Evolutionary conservation across 2,329 filamentous ascomycete genomes (phyloP).

Genomic region (Hypoxylon sp.): DNA sequence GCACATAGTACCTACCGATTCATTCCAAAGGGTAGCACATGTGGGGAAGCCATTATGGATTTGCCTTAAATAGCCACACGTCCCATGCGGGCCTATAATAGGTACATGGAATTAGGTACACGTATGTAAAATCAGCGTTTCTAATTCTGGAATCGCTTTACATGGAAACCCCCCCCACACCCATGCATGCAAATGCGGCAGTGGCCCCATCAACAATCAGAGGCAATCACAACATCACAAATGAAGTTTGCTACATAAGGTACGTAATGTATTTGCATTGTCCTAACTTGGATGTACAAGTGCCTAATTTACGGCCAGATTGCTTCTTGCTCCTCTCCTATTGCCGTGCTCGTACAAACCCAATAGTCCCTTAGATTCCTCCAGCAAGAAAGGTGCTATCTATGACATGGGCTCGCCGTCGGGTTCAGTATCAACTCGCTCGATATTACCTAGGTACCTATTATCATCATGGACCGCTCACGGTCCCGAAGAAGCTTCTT

Average conservation of each 20-base stretch:
- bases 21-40: background rate
- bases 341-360: background rate
- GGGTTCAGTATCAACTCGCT: background rate
- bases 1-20: too few relatives aligned
- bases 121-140: conserved; percentile 1
- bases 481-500: background rate
- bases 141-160: conserved; percentile 3
- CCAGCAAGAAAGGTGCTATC: background rate
- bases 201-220: background rate
- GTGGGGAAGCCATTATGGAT: background rate
- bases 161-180: conserved; percentile 2
- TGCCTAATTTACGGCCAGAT: background rate
- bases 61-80: background rate
- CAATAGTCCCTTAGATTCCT: background rate
- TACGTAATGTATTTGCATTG: background rate
- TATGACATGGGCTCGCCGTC: background rate
- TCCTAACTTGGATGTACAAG: background rate
- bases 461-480: background rate
- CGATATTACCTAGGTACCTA: background rate
- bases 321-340: background rate
- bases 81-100: background rate
- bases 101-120: conserved; percentile 5
- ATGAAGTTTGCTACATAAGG: background rate
- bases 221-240: background rate
- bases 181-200: conserved; percentile 4